A percentile compares a stretch with the other conserved stretches of the same genome.
Conservation (phyloP, 2,329 filamentous ascomycete species). For the Cordyceps cateniannulata region DNA sequence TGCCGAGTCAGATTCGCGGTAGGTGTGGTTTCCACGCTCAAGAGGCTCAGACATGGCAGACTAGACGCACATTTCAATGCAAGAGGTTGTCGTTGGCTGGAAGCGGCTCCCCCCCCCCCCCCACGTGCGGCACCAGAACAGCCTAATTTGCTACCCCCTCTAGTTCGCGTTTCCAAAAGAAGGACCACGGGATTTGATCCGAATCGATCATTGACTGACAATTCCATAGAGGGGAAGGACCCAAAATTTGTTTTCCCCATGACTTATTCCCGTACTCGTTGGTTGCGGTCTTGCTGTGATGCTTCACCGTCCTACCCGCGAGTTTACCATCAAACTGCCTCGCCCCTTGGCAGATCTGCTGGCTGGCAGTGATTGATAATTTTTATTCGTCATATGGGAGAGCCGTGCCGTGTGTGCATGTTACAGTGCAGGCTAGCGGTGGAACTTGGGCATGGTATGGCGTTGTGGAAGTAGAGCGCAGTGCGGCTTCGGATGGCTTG, state of each 20-base stretch:
- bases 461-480: not conserved
- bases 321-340: no score
- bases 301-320: no score
- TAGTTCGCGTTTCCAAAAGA: not conserved
- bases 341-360: not conserved
- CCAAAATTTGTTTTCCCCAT: not conserved
- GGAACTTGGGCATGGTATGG: not conserved
- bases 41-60: not conserved
- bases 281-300: not conserved
- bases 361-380: not conserved
- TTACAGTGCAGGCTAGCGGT: not conserved
- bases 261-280: not conserved
- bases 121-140: not conserved
- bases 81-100: conserved; percentile 4
- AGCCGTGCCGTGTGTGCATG: not conserved
- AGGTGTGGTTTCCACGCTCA: not conserved
- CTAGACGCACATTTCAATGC: not conserved
- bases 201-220: conserved; percentile 2
- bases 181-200: conserved; percentile 1
- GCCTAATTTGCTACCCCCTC: not conserved
- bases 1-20: not conserved
- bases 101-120: not conserved
- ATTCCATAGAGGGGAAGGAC: not conserved
- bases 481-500: conserved; percentile 1
- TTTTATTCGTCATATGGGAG: not conserved